phyloP scores from a whole-genome alignment of 2,329 filamentous ascomycete species.

The Penicillium sp. region DNA sequence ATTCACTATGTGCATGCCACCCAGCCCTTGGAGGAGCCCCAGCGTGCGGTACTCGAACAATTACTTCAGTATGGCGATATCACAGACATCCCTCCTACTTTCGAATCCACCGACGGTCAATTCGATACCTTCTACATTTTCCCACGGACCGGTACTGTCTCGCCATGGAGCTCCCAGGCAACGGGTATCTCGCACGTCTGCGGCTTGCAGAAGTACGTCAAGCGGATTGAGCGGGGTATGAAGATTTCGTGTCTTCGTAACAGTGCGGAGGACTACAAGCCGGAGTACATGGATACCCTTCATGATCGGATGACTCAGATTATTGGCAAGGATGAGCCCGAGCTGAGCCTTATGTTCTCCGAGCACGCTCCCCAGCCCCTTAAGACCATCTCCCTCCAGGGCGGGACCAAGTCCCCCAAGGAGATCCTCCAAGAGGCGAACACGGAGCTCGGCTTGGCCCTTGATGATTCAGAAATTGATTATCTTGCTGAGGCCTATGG shows the following conservation, averaged over 20 bases:
- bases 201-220: slow-evolving; percentile 68
- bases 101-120: slow-evolving; percentile 51
- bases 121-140: slow-evolving; percentile 68
- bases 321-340: slow-evolving; percentile 65
- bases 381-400: slow-evolving; percentile 72
- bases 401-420: slow-evolving; percentile 63
- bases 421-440: slow-evolving; percentile 80
- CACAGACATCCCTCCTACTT: slow-evolving; percentile 45
- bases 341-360: slow-evolving; percentile 74
- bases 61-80: slow-evolving; percentile 62
- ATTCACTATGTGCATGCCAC: slow-evolving; percentile 66
- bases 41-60: slow-evolving; percentile 57
- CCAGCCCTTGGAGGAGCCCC: slow-evolving; percentile 46
- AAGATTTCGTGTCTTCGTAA: slow-evolving; percentile 64
- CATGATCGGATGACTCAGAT: slow-evolving; percentile 96
- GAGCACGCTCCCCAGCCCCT: slow-evolving; percentile 65
- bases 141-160: slow-evolving; percentile 78
- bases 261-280: slow-evolving; percentile 59
- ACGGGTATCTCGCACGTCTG: slow-evolving; percentile 93
- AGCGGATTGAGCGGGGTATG: slow-evolving; percentile 84
- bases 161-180: slow-evolving; percentile 96
- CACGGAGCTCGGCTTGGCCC: slow-evolving; percentile 74
- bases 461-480: slow-evolving; percentile 86
- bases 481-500: slow-evolving; percentile 87
- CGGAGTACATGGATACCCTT: slow-evolving; percentile 63